Base-by-base conservation (phyloP, 1,139 yeast species). In the Yamadazyma triangularis region DNA sequence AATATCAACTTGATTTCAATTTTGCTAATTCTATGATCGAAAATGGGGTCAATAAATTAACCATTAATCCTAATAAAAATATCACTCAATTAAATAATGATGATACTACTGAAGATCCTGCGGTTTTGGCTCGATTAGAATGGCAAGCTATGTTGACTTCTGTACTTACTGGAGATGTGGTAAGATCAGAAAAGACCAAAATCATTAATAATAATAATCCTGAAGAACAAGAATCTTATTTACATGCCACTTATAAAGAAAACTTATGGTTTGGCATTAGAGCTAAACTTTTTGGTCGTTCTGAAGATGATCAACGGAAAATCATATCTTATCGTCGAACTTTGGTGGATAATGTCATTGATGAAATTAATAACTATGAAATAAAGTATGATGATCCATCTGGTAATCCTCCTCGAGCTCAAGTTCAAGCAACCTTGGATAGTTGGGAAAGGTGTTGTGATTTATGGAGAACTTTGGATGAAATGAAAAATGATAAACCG, bases 121-220 rank as follows among this genome's bases (percentile, higher is more conserved):
- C 73, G 14, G 78, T 86, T 13, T 55, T 79, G 18, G 97, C 88
- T 52, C 66, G 98, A 29, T 66, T 89, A 16, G 96, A 89, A 58
- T 91, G 98, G 98, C 97, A 91, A 54, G 77, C 93, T 0, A 87
- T 91, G 96, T 66, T 91, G 28, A 74, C 86, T 3, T 75, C 91
- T 4, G 98, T 91, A 2, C 69, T 91, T 24, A 89, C 94, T 2
- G 97, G 98, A 41, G 98, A 91, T 52, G 95, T 91, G 29, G 88
- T 91, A 13, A 73, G 81, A 25, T 83, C 94, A 8, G 98, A 91
- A 53, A 91, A 89, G 59, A 81, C 93, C 3, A 82, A 89, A 49
- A 69, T 91, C 32, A 79, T 77, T 24, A 56, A 59, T 58, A 49
- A 63, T 51, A 54, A 58, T 47, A 56, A 59, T 1, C 58, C 58